Base-by-base conservation (phyloP, 257 asterid species). In the Perilla frutescens region DNA sequence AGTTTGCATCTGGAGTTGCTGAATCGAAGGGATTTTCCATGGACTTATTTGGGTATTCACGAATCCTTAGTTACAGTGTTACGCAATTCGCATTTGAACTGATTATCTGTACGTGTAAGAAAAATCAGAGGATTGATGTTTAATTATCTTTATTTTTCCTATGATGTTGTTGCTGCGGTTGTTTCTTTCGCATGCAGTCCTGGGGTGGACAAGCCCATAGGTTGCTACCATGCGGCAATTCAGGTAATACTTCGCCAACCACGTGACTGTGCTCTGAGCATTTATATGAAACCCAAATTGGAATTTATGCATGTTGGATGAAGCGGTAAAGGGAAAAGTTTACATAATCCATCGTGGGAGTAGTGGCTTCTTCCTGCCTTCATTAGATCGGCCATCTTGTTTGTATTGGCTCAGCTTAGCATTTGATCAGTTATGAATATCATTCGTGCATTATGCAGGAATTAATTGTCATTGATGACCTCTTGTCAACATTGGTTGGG, bases 381-480 rank as follows among this genome's bases (percentile, higher is more conserved):
- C 47, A 65, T 56, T 57, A 41, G 47, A 70, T 43, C 14, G 41
- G 53, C 39, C 41, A 68, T 59, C 62, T 47, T 56, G n/a, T 36
- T 26, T 40, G 36, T 20, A 4, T 15, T 26, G 36, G 31, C 50
- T 47, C 51, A 26, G 47, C 55, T 67, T 48, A 34, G 54, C 66
- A 49, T 72, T 70, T 68, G 31, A 53, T 37, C 26, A 72, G 8
- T 20, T 34, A 44, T 76, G 64, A 20, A 34, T 43, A 37, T 11
- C 7, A 47, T 13, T 8, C 63, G 53, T 36, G 55, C 49, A 53
- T 70, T 70, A 67, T 78, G 88, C 88, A 94, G 99, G 99, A 94
- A 79, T 72, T 94, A 85, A 83, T 94, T 80, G 90, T 91, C 39
- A 87, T 94, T 68, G 99, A 94, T 65, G 98, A 92, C 85, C 79